Evolutionary conservation across 225 moss, liverwort and hornwort species (phyloP).

Genomic region (Rhytidiadelphus loreus): DNA sequence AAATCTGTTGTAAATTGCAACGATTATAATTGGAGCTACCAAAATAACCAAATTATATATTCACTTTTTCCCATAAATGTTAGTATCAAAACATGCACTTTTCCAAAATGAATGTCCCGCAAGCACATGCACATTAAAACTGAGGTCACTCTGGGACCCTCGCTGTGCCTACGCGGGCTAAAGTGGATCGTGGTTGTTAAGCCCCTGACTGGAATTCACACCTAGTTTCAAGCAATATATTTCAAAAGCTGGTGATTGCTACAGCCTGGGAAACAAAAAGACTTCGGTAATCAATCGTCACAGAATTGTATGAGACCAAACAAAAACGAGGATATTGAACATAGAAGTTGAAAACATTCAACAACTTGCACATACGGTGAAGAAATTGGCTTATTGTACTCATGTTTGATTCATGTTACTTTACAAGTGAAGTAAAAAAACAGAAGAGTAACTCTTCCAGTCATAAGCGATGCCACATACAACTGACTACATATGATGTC

Average conservation of each 20-base stretch:
- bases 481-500: not conserved
- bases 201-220: no score
- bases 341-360: not conserved
- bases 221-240: not conserved
- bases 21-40: no score
- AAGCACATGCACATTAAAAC: not conserved
- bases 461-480: not conserved
- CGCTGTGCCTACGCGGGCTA: no score
- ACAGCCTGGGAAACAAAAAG: no score
- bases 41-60: no score
- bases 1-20: no score
- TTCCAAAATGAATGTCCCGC: no score
- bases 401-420: not conserved
- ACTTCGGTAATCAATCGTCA: no score
- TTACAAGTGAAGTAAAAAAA: no score
- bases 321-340: not conserved
- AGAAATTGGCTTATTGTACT: not conserved
- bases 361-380: not conserved
- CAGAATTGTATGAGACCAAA: not conserved
- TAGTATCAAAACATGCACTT: no score
- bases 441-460: no score
- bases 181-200: not conserved
- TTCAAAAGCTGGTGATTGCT: not conserved
- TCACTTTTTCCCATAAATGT: no score
- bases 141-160: not conserved